phyloP scores from a whole-genome alignment of 2,329 filamentous ascomycete genomes.

The Penicillium sp. region DNA sequence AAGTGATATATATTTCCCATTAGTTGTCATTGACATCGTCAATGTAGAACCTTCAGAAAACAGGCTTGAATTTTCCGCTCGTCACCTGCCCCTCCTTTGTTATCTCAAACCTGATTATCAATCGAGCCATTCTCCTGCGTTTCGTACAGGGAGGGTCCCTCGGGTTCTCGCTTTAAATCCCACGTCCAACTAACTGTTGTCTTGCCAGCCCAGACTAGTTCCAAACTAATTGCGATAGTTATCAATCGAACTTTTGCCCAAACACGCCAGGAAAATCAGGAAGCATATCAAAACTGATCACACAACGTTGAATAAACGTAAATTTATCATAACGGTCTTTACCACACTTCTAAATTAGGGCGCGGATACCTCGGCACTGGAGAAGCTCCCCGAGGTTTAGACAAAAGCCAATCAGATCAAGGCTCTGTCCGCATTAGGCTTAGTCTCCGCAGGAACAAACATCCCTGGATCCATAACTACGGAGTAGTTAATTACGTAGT shows the following conservation, averaged over 20 bases:
- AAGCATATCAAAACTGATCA: neutral
- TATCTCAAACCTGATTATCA: neutral
- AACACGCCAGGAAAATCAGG: neutral
- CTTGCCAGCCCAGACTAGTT: neutral
- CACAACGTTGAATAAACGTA: neutral
- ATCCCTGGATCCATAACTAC: neutral
- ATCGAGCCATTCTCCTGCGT: neutral
- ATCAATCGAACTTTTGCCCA: neutral
- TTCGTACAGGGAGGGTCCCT: neutral
- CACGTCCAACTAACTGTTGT: neutral
- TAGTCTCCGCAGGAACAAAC: conserved; percentile 6
- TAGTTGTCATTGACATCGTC: neutral
- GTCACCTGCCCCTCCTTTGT: neutral
- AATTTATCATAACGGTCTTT: neutral
- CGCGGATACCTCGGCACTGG: neutral
- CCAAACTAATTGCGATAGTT: neutral
- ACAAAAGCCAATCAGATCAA: neutral
- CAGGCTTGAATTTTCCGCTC: neutral
- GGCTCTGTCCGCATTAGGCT: conserved; percentile 1
- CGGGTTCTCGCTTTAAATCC: neutral
- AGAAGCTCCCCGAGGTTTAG: neutral
- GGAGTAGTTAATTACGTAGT: too few relatives aligned
- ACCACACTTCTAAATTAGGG: neutral
- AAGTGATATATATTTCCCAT: neutral
- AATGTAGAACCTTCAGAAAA: neutral